A percentile compares a stretch with the other conserved stretches of the same genome.
Evolutionary conservation across 257 asterid genomes (phyloP).

Genomic region (Solanum paucissectum): DNA sequence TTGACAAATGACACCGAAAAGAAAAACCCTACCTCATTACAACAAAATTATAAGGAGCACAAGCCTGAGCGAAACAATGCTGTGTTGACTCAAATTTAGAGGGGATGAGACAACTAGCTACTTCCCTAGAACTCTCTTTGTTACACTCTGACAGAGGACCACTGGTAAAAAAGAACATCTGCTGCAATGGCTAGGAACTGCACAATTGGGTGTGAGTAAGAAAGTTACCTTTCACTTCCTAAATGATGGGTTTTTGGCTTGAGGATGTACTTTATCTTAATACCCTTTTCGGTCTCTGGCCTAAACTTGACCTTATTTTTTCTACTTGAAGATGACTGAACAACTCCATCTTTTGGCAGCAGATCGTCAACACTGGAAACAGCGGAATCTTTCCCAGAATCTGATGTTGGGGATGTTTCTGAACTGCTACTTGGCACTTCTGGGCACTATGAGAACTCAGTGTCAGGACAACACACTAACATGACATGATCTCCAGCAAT

Average conservation of each 20-base stretch:
- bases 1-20: neutral
- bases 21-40: neutral
- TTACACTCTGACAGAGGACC: neutral
- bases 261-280: constrained; percentile 45
- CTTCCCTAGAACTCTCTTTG: neutral
- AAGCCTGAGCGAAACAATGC: neutral
- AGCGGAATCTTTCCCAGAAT: neutral
- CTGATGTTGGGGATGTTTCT: constrained; percentile 10
- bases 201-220: neutral
- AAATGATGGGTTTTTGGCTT: constrained; percentile 26
- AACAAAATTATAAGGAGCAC: neutral
- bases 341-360: neutral
- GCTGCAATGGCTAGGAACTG: neutral
- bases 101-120: neutral
- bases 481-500: constrained; percentile 56
- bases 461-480: constrained; percentile 33
- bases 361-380: neutral
- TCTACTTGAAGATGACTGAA: constrained; percentile 6
- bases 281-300: constrained; percentile 32
- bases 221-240: neutral
- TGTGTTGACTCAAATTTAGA: neutral
- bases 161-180: neutral
- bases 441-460: constrained; percentile 19
- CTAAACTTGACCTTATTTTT: constrained; percentile 16
- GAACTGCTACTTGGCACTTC: constrained; percentile 11